Evolutionary conservation across 78 protist genomes (phyloP), one percentile per base, ranked within the genome.

Genomic region (Creolimax fragrantissima): DNA sequence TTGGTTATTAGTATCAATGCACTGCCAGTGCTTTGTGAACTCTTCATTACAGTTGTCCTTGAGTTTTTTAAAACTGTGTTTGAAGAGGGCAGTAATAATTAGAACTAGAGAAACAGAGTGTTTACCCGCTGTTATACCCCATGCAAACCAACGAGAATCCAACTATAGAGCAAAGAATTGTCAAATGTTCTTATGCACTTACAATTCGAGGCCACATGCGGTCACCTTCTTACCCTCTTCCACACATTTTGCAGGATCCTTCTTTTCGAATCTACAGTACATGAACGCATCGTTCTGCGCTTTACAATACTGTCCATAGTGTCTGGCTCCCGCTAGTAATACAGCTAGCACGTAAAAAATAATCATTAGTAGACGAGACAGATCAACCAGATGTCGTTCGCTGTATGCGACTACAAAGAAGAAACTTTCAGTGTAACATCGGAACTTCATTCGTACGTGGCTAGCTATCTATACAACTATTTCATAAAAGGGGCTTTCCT

Each of bases 171-270:
- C 39, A 17, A 84, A 84, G 24, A 11, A 84, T 17, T 24, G 39
- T 11, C 42, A 41, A 11, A 35, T 17, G 88, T 84, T 11, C 17
- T 17, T 11, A 39, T 17, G 74, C 41, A 44, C 92, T 42, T 42
- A 91, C 89, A 91, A 47, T 74, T 74, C 41, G 5, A 91, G 35
- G 3, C 45, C 92, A 36, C 92, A 91, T n/a, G 11, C 43, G 35
- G 92, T 91, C 5, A 91, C 92, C 11, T 6, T 44, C 5, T 91
- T 91, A n/a, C 92, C 92, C 35, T 91, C 92, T 11, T 44, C 74
- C 24, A 91, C 32, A 42, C 92, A 91, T 11, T 91, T 44, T 3
- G 36, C 41, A 17, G 92, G 92, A 11, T 91, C 84, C 39, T 91
- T 17, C 44, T 11, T 74, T 37, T 83, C 89, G 88, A 24, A 47